Percentiles rank a stretch among this genome's conserved stretches.
Evolutionary conservation across 495 filamentous ascomycete species (phyloP).

Genomic region (Aspergillus carlsbadensis): DNA sequence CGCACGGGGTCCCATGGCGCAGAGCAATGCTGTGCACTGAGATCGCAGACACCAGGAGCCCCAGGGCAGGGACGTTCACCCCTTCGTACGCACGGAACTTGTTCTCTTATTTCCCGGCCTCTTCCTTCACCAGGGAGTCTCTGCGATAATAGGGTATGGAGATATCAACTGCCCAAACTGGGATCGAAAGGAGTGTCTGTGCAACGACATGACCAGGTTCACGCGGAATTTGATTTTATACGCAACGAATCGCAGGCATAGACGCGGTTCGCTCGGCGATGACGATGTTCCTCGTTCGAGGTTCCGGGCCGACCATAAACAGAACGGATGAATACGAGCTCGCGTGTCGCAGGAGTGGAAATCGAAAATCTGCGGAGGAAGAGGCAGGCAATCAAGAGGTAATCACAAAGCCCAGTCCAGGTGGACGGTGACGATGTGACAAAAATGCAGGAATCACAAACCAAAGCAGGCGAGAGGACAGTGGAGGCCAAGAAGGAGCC

Average conservation of each 20-base stretch:
- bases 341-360: background rate
- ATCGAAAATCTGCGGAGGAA: background rate
- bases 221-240: constrained; percentile 1
- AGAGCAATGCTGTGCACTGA: constrained; percentile 6
- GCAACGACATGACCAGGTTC: constrained; percentile 35
- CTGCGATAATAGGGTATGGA: constrained; percentile 15
- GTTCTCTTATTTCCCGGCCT: background rate
- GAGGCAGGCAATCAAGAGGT: background rate
- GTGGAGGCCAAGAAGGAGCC: constrained; percentile 14
- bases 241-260: constrained; percentile 12
- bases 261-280: constrained; percentile 11
- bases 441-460: constrained; percentile 7
- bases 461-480: constrained; percentile 2
- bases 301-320: constrained; percentile 3
- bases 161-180: constrained; percentile 25
- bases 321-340: background rate
- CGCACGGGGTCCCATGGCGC: constrained; percentile 20
- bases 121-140: constrained; percentile 4
- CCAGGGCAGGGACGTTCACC: background rate
- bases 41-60: background rate
- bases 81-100: constrained; percentile 3
- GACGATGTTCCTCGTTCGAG: constrained; percentile 12
- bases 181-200: constrained; percentile 30
- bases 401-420: background rate
- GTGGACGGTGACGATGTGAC: background rate